phyloP scores from a whole-genome alignment of 768 basidiomycete species.

The Russula brevipes region DNA sequence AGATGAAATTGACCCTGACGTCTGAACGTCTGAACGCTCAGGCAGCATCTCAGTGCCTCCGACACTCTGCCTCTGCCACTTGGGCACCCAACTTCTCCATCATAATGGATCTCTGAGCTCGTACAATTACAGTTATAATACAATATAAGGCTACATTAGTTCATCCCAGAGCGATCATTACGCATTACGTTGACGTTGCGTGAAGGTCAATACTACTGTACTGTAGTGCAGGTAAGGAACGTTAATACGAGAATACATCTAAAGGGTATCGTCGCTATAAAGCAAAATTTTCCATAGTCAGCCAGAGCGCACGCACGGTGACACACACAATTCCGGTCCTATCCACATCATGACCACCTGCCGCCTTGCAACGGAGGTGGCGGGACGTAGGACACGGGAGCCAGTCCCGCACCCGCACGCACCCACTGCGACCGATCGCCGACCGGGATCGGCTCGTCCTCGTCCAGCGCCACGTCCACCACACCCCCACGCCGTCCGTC shows the following conservation, averaged over 20 bases:
- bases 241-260: neutral
- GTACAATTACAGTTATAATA: neutral
- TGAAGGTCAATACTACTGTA: neutral
- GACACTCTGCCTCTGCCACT: no score
- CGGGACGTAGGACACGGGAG: neutral
- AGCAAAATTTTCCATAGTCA: neutral
- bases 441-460: conserved; percentile 53
- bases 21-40: no score
- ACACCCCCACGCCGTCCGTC: conserved; percentile 31
- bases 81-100: no score
- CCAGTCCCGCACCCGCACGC: conserved; percentile 25
- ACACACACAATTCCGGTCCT: neutral
- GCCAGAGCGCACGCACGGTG: neutral
- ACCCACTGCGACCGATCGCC: conserved; percentile 42
- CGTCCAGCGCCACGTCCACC: conserved; percentile 36
- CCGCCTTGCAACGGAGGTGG: neutral
- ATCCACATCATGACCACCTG: neutral
- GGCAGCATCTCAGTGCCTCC: no score
- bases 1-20: no score
- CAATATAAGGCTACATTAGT: neutral
- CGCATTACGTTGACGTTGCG: no score
- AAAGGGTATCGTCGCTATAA: no score
- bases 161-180: neutral
- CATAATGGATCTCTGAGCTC: neutral
- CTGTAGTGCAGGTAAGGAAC: neutral